Conservation (phyloP, 441 rosid species). For the Aquilaria agallochum region DNA sequence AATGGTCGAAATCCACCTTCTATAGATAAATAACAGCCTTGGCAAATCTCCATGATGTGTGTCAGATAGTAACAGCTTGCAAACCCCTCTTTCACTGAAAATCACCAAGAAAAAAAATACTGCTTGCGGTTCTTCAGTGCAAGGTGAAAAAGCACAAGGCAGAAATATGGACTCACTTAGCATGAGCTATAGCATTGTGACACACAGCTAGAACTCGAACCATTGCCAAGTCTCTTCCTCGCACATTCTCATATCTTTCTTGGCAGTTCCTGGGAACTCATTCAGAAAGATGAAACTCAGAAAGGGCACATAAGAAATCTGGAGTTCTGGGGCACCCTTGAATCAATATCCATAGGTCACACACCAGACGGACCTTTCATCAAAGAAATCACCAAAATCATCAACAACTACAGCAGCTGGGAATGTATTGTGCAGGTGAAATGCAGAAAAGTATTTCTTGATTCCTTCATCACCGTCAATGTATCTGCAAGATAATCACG, state of each 20-base stretch:
- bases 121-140: not conserved
- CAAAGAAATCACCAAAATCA: conserved; percentile 75
- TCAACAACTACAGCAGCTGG: conserved; percentile 61
- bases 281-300: not conserved
- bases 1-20: conserved; percentile 64
- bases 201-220: conserved; percentile 72
- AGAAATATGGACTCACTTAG: conserved; percentile 44
- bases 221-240: conserved; percentile 86
- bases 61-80: conserved; percentile 66
- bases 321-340: not conserved
- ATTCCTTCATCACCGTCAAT: conserved; percentile 76
- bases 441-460: conserved; percentile 81
- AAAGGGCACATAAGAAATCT: not conserved
- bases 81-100: conserved; percentile 37
- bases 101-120: conserved; percentile 3
- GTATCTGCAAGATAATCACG: conserved; percentile 38
- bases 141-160: not conserved
- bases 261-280: conserved; percentile 44
- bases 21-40: conserved; percentile 67
- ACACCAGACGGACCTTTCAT: conserved; percentile 37
- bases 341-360: not conserved
- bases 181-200: conserved; percentile 55
- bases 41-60: conserved; percentile 68
- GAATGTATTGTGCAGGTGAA: conserved; percentile 54
- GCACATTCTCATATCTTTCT: conserved; percentile 56